A percentile compares a stretch with the other conserved stretches of the same genome.
These are phyloP conservation scores for Xylaria sp. DNA, from an alignment of 2,329 filamentous ascomycete genomes.

Conservation along the genomic window DNA sequence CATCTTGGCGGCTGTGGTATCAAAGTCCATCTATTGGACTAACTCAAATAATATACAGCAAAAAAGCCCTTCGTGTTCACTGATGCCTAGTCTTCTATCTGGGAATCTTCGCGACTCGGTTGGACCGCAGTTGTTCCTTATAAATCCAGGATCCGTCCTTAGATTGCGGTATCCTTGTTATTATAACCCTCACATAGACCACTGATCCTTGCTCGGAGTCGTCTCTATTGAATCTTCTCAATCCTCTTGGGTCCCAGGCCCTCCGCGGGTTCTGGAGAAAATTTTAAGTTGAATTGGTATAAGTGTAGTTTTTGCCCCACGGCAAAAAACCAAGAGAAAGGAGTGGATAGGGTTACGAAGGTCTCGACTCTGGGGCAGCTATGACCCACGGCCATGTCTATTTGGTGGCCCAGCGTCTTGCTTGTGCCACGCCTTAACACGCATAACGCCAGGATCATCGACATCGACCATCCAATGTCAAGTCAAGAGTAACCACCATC, in stretches of 20 bases:
- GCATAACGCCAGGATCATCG: slow-evolving; percentile 50
- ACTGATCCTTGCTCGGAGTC: slow-evolving; percentile 35
- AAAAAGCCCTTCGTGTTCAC: slow-evolving; percentile 43
- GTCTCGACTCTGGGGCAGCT: slow-evolving; percentile 38
- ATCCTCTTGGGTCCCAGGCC: slow-evolving; percentile 37
- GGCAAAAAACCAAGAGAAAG: slow-evolving; percentile 40
- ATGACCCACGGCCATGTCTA: slow-evolving; percentile 39
- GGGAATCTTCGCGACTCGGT: slow-evolving; percentile 40
- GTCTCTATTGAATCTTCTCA: slow-evolving; percentile 29
- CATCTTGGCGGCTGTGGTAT: slow-evolving; percentile 27
- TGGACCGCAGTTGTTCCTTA: slow-evolving; percentile 40
- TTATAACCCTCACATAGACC: slow-evolving; percentile 45
- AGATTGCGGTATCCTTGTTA: slow-evolving; percentile 40
- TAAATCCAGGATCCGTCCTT: slow-evolving; percentile 34
- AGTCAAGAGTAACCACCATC: slow-evolving; percentile 46
- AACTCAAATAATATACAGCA: slow-evolving; percentile 51
- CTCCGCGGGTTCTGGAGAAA: slow-evolving; percentile 42
- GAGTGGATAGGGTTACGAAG: slow-evolving; percentile 45
- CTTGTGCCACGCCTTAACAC: slow-evolving; percentile 46
- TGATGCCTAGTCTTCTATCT: slow-evolving; percentile 43
- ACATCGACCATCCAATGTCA: slow-evolving; percentile 48
- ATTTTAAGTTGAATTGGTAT: slow-evolving; percentile 39
- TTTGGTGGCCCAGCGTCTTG: slow-evolving; percentile 39
- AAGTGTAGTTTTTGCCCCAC: slow-evolving; percentile 33
- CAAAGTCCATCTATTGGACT: slow-evolving; percentile 46